Conservation (phyloP, 129 eudicot genomes). For the Ambrosia trifida region DNA sequence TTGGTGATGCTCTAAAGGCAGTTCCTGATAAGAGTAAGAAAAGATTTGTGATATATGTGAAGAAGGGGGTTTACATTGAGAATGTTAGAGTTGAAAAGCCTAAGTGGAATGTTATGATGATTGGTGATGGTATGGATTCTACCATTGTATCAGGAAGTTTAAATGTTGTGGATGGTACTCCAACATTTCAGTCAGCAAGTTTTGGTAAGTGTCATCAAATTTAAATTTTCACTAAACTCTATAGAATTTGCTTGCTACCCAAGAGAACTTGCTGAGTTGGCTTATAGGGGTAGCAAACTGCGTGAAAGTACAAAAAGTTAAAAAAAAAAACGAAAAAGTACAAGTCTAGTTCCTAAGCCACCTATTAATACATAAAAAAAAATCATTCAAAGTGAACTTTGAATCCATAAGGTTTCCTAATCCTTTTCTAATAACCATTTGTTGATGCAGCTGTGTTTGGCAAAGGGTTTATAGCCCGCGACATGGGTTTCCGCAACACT, state of each 20-base stretch:
- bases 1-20: constrained; percentile 52
- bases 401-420: background rate
- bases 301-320: no score
- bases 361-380: background rate
- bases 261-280: no score
- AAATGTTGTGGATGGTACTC: constrained; percentile 63
- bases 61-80: constrained; percentile 60
- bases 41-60: constrained; percentile 61
- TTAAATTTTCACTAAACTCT: no score
- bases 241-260: no score
- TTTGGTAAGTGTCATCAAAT: constrained; percentile 41
- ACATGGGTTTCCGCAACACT: constrained; percentile 31
- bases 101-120: constrained; percentile 60
- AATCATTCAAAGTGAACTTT: no score
- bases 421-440: background rate
- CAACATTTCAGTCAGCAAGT: constrained; percentile 59
- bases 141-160: constrained; percentile 55
- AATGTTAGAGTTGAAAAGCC: constrained; percentile 54
- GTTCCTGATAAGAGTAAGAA: constrained; percentile 61
- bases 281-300: no score
- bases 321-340: no score
- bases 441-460: constrained; percentile 27
- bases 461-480: constrained; percentile 28
- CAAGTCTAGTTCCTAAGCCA: no score
- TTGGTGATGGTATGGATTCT: constrained; percentile 65